Conservation (phyloP, 805 yeast species). For the Alloascoidea africana region DNA sequence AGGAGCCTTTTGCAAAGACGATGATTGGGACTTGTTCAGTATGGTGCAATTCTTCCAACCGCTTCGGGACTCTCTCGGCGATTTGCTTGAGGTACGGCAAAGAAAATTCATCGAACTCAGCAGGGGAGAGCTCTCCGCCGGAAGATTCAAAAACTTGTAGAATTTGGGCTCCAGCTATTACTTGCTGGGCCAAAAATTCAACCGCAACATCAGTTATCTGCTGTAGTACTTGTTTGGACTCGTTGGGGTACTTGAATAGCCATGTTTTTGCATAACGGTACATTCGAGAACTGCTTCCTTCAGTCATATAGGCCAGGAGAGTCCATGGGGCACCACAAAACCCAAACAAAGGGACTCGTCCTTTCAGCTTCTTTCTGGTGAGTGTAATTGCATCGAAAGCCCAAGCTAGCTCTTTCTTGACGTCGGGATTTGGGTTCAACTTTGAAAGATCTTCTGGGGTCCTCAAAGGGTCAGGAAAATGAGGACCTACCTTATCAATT, state of each 20-base stretch:
- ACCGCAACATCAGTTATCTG: conserved; percentile 77
- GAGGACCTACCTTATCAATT: conserved; percentile 92
- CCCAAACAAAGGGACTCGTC: conserved; percentile 88
- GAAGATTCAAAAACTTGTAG: conserved; percentile 93
- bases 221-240: conserved; percentile 55
- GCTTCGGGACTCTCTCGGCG: conserved; percentile 45
- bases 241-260: conserved; percentile 70
- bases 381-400: conserved; percentile 86
- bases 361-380: conserved; percentile 74
- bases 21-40: conserved; percentile 69
- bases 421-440: conserved; percentile 50
- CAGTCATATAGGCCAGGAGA: conserved; percentile 88
- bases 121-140: conserved; percentile 94
- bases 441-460: conserved; percentile 48
- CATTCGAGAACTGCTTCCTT: conserved; percentile 77
- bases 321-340: conserved; percentile 99
- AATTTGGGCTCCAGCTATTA: conserved; percentile 96
- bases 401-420: conserved; percentile 74
- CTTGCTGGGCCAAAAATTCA: conserved; percentile 88
- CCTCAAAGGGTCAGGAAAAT: conserved; percentile 79
- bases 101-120: conserved; percentile 76
- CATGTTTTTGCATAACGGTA: conserved; percentile 87
- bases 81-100: conserved; percentile 80
- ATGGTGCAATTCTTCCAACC: conserved; percentile 59
- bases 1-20: conserved; percentile 89